Evolutionary conservation across 805 yeast genomes (phyloP), one percentile per base, ranked within the genome.

Genomic region (Starmera dryadoides): DNA sequence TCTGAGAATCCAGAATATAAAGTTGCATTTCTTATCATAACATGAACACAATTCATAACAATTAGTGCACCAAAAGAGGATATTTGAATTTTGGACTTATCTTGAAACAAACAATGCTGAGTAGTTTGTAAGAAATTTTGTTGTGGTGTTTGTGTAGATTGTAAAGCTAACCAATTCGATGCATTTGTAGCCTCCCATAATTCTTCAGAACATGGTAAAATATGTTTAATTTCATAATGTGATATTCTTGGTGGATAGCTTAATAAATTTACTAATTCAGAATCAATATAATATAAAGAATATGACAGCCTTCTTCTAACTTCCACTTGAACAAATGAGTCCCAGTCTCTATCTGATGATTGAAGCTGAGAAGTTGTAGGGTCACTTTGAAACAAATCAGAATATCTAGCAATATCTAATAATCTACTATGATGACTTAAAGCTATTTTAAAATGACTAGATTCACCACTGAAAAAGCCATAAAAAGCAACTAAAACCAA

Each of bases 231-330:
- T 16, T 35, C 37, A 35, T 35, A 35, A 26, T 35, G 30, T 6
- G 37, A 35, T 12, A 35, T n/a, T 19, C 17, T 28, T 26, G 37
- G 37, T 14, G 37, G 37, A 26, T 35, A 35, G 22, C 26, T 35
- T 14, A 35, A 18, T 14, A 35, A 15, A 6, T 31, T 28, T 4
- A 25, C 20, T 10, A 35, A 17, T 28, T 35, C 30, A 10, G 25
- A 28, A 25, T 35, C 37, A 12, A 35, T 35, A 2, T 26, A 28
- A 35, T 26, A 35, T 15, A 35, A 12, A 8, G 32, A 10, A 26
- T 35, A 35, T 20, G 32, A 26, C 5, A 35, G 15, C 17, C 37
- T 35, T 26, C 32, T 35, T 28, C 37, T 35, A 6, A 21, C n/a
- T 28, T 35, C 37, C 12, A 28, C 6, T 10, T 18, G 25, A 10